Base-by-base conservation (phyloP, 1,139 yeast genomes). In the Suhomyces terraborum region DNA sequence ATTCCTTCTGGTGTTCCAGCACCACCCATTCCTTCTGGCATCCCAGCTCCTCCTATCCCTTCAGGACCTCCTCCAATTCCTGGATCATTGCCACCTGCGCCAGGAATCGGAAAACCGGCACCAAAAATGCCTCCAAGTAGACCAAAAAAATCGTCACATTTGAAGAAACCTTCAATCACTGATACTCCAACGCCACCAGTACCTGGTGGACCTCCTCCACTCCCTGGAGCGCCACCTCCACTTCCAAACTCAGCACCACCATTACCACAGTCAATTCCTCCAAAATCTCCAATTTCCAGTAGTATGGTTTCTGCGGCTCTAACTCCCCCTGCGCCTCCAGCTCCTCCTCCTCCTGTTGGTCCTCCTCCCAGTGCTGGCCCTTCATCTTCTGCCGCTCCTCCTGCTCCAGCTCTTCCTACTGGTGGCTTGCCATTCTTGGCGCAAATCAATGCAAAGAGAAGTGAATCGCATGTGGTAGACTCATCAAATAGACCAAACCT, bases 381-480 rank as follows among this genome's bases (percentile, higher is more conserved):
- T 9, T 19, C 21, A 13, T 17, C 29, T 9, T 14, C 28, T 3
- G 3, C 30, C 1, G 31, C 40, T 2, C 36, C 37, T 16, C 35
- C 46, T 7, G 29, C 53, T 4, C 45, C 55, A 9, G 43, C 54
- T 3, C 42, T 54, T 8, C 51, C 63, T 2, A 40, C 53, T 6
- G 61, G 60, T 1, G 65, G 67, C 1, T 53, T 72, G 12, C 77
- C 77, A 3, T 71, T 71, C 47, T 62, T 71, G 29, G 69, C 71
- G 4, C 66, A 71, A 45, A 71, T 72, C 45, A 70, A 70, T 43
- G 66, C 73, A 1, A 66, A 65, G 47, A 58, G 77, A 49, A 58
- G 58, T 41, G 73, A 72, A 8, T 32, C 55, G 3, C 56, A 52
- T 48, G 74, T 68, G 10, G 70, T 69, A 4, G 74, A 67, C 21